phyloP scores from a whole-genome alignment of 1,139 yeast species.

The Sugiyamaella neomexicana region DNA sequence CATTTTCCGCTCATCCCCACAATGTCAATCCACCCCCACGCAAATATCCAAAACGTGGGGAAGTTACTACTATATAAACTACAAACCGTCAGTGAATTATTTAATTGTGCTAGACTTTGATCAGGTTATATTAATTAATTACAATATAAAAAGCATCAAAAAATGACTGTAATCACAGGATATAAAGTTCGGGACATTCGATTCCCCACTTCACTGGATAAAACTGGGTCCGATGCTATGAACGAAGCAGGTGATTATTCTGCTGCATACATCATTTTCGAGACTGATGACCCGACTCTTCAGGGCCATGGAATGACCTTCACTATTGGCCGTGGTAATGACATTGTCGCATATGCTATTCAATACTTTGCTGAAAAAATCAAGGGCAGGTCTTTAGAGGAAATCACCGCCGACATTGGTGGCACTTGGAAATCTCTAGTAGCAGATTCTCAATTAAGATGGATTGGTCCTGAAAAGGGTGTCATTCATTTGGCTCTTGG shows the following conservation, averaged over 20 bases:
- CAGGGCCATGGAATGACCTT: conserved; percentile 41
- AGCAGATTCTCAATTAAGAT: conserved; percentile 43
- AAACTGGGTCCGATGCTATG: conserved; percentile 44
- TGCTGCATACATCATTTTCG: conserved; percentile 37
- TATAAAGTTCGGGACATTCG: conserved; percentile 40
- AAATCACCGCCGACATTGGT: conserved; percentile 42
- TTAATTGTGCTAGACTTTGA: too few species aligned
- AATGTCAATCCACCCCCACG: too few species aligned
- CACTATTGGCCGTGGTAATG: conserved; percentile 42
- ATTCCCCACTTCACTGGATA: conserved; percentile 43
- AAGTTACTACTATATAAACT: too few species aligned
- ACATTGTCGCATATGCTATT: conserved; percentile 38
- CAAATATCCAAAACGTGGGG: too few species aligned
- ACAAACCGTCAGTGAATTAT: too few species aligned
- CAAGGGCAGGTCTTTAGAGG: conserved; percentile 37
- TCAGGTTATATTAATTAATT: too few species aligned
- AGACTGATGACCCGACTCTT: conserved; percentile 32
- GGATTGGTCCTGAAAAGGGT: conserved; percentile 48
- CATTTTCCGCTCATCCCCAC: too few species aligned
- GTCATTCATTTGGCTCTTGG: conserved; percentile 43
- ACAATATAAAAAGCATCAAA: neutral
- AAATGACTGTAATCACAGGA: conserved; percentile 34
- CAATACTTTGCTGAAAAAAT: conserved; percentile 38
- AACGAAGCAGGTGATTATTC: conserved; percentile 42
- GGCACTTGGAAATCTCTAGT: conserved; percentile 44